Percentiles rank a stretch among this genome's conserved stretches.
These are phyloP conservation scores for Raffaelea deltoideospora DNA, from an alignment of 2,329 filamentous ascomycete species.

Conservation along the genomic window DNA sequence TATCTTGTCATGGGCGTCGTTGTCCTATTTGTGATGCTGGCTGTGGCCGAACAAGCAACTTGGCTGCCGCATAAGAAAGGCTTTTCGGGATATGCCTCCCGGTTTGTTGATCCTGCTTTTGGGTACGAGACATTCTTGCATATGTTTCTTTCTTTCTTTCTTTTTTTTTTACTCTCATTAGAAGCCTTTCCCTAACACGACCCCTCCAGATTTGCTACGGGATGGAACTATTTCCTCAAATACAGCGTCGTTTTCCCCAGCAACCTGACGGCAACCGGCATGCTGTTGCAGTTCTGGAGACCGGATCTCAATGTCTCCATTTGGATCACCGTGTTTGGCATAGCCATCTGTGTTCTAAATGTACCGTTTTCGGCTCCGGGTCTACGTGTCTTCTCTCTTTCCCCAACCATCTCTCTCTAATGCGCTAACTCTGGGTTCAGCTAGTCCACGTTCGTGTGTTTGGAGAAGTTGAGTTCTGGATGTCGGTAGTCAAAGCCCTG, in stretches of 20 bases:
- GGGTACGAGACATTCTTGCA: no score
- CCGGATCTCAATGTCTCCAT: conserved; percentile 22
- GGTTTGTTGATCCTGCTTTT: conserved; percentile 38
- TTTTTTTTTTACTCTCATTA: no score
- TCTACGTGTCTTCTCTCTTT: no score
- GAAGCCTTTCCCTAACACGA: no score
- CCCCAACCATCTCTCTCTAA: no score
- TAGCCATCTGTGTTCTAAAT: conserved; percentile 20
- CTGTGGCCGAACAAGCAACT: conserved; percentile 54
- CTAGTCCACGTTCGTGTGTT: conserved; percentile 19
- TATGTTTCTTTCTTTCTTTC: no score
- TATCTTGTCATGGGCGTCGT: conserved; percentile 30
- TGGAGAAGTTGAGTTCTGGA: conserved; percentile 27
- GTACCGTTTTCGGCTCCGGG: background rate
- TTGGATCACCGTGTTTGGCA: conserved; percentile 21
- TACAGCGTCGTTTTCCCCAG: conserved; percentile 22
- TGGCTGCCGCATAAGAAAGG: conserved; percentile 48
- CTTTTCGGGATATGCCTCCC: conserved; percentile 48
- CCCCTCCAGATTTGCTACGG: conserved; percentile 18
- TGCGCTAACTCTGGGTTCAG: no score
- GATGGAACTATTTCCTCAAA: conserved; percentile 32
- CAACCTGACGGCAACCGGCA: conserved; percentile 22
- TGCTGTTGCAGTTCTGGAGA: conserved; percentile 22
- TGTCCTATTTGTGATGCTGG: conserved; percentile 47
- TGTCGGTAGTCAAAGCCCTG: conserved; percentile 26